Base-by-base conservation (phyloP, 1,139 yeast genomes). In the Lodderomyces orthopsilosis region DNA sequence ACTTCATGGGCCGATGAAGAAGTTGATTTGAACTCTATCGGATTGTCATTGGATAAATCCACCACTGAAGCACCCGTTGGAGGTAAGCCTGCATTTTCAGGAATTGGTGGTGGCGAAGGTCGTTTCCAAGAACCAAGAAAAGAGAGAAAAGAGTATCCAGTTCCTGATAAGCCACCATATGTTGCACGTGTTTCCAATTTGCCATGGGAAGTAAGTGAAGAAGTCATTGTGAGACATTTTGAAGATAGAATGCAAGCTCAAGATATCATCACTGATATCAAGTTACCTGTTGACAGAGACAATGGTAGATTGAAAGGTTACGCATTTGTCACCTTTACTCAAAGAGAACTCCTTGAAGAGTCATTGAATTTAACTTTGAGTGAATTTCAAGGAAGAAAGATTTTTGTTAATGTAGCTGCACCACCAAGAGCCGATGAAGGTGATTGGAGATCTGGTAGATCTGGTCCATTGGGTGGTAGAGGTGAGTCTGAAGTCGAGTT, bases 101-200 rank as follows among this genome's bases (percentile, higher is more conserved):
- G 35, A 15, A 6, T 33, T 17, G 40, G 39, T 15, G 38, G 30
- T 30, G 52, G 46, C 22, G 45, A 39, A 36, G 23, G 44, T n/a
- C 44, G 43, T 35, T 44, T 45, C 19, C 42, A 40, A 9, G 42
- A 33, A 30, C 46, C 42, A 37, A 59, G 59, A 51, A 53, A 56
- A 44, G 71, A 75, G 51, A 78, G 88, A 64, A 77, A 74, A 50
- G 93, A 83, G 58, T 85, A 70, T 57, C 96, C 96, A 37, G 75
- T 94, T 49, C 99, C 99, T 40, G 95, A 90, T 57, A 76, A 71
- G 44, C 91, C 97, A 24, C 99, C 99, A 44, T 94, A 68, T 74
- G 85, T 88, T 58, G 97, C 96, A 17, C 81, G 90, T 65, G 76
- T 93, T 54, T 80, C 82, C 59, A 90, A 91, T 66, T 78, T 94